Evolutionary conservation across 306 rosid genomes (phyloP).

Genomic region (Quercus glauca): DNA sequence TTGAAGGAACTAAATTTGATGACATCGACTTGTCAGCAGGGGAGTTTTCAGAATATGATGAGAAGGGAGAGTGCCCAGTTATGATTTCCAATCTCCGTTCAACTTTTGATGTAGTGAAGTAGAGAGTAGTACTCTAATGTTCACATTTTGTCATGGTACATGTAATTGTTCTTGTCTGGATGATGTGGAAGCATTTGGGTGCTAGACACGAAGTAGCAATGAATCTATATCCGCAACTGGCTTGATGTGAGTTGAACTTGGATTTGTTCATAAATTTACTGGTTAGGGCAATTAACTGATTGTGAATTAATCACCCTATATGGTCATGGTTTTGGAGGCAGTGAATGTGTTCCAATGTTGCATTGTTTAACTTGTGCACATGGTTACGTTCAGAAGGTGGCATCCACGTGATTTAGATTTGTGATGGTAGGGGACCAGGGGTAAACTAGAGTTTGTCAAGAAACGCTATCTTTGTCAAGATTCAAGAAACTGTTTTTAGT

Average conservation of each 20-base stretch:
- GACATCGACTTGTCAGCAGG: slow-evolving; percentile 69
- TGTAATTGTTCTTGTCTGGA: slow-evolving; percentile 25
- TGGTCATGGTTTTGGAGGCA: too few species aligned
- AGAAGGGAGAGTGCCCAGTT: slow-evolving; percentile 87
- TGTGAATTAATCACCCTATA: not conserved
- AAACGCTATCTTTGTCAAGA: too few species aligned
- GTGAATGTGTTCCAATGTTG: too few species aligned
- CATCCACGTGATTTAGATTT: too few species aligned
- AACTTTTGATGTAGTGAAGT: slow-evolving; percentile 63
- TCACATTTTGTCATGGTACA: slow-evolving; percentile 18
- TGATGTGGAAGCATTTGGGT: slow-evolving; percentile 14
- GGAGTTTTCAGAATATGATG: slow-evolving; percentile 78
- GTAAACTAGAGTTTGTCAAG: too few species aligned
- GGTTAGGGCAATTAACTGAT: not conserved
- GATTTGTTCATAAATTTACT: not conserved
- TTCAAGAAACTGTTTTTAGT: too few species aligned
- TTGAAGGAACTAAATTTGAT: slow-evolving; percentile 71
- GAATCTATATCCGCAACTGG: slow-evolving; percentile 11
- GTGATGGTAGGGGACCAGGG: too few species aligned
- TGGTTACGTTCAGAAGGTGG: too few species aligned
- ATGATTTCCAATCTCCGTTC: slow-evolving; percentile 69
- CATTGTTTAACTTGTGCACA: too few species aligned
- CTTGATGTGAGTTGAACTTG: not conserved
- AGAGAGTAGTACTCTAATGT: slow-evolving; percentile 20
- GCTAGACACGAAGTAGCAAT: not conserved